Conservation (phyloP, 2,329 filamentous ascomycete genomes). For the Cercospora sesami region DNA sequence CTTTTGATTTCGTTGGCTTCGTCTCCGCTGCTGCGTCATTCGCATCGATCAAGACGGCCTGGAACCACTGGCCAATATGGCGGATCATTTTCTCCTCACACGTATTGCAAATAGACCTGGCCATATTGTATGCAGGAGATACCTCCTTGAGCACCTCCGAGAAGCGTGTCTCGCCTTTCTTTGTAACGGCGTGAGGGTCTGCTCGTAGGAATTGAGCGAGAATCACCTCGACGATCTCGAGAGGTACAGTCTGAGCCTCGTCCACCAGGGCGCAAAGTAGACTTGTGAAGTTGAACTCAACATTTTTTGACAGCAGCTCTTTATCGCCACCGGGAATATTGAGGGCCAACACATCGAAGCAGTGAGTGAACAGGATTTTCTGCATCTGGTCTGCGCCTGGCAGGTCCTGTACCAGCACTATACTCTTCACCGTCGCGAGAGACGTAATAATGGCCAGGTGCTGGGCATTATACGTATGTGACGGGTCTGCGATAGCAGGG, state of each 20-base stretch:
- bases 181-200: conserved; percentile 59
- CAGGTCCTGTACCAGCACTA: conserved; percentile 85
- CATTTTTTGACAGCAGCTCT: conserved; percentile 85
- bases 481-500: conserved; percentile 80
- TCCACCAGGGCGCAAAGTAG: conserved; percentile 84
- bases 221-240: conserved; percentile 84
- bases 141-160: conserved; percentile 67
- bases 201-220: conserved; percentile 94
- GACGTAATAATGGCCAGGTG: conserved; percentile 89
- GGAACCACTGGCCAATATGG: conserved; percentile 94
- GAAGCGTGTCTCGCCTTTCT: conserved; percentile 48
- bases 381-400: conserved; percentile 78
- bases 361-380: conserved; percentile 76
- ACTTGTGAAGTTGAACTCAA: conserved; percentile 87
- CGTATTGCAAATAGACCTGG: conserved; percentile 85
- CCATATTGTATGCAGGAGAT: conserved; percentile 93
- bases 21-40: conserved; percentile 42
- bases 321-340: conserved; percentile 72
- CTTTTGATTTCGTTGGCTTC: conserved; percentile 54
- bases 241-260: conserved; percentile 74
- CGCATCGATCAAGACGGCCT: conserved; percentile 90
- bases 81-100: conserved; percentile 93
- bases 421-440: conserved; percentile 89
- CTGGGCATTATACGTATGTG: conserved; percentile 87
- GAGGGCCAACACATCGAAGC: conserved; percentile 88